phyloP scores from a whole-genome alignment of 805 yeast species.

The Wickerhamiella brachini region DNA sequence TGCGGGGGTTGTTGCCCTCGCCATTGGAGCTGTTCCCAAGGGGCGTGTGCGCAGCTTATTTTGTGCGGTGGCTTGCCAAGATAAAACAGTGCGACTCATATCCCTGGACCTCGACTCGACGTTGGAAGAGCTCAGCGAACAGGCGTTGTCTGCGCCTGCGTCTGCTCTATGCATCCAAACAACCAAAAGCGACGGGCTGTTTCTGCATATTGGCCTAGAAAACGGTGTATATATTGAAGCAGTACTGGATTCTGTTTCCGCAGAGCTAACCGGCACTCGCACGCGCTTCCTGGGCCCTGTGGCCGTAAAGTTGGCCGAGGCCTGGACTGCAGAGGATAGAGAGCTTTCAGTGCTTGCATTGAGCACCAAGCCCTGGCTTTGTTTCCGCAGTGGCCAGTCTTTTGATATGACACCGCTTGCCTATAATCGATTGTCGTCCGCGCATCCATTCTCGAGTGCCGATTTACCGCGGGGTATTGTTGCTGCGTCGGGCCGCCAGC shows the following conservation, averaged over 20 bases:
- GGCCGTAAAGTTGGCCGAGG: conserved; percentile 38
- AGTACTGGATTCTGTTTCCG: conserved; percentile 41
- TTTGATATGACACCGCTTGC: conserved; percentile 25
- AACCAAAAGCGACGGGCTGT: conserved; percentile 15
- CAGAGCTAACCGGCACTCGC: conserved; percentile 49
- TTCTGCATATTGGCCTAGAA: conserved; percentile 65
- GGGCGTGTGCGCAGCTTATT: conserved; percentile 38
- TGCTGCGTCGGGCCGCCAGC: not conserved
- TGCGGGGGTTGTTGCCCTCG: conserved; percentile 14
- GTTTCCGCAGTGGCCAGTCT: not conserved
- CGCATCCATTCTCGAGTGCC: not conserved
- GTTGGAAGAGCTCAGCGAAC: conserved; percentile 48
- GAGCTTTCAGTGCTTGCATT: conserved; percentile 30
- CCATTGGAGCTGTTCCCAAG: conserved; percentile 35
- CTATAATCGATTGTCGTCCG: conserved; percentile 23
- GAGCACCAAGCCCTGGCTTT: conserved; percentile 42
- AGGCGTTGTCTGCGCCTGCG: conserved; percentile 47
- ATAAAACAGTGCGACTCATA: conserved; percentile 53
- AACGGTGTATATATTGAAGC: conserved; percentile 70
- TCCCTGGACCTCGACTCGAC: conserved; percentile 48
- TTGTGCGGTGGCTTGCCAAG: conserved; percentile 59
- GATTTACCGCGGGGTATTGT: not conserved
- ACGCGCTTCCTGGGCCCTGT: conserved; percentile 62
- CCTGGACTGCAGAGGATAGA: conserved; percentile 17
- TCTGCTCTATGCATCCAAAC: conserved; percentile 25